These are phyloP conservation scores for Ophiostoma ips DNA, from an alignment of 2,329 filamentous ascomycete genomes.

Conservation along the genomic window DNA sequence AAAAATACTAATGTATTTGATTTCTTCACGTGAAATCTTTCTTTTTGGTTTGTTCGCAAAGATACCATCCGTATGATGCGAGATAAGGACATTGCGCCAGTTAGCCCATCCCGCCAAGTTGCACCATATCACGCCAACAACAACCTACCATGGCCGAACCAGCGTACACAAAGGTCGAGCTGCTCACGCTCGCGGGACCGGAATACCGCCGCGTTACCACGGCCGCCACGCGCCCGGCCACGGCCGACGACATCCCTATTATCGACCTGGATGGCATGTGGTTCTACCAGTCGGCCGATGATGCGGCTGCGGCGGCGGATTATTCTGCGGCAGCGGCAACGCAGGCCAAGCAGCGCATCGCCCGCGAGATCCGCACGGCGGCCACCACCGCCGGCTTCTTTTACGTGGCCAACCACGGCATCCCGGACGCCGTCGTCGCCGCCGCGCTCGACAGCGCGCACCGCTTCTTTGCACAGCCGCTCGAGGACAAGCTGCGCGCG, in stretches of 20 bases:
- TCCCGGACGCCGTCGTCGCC: slow-evolving; percentile 10
- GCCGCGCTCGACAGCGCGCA: slow-evolving; percentile 7
- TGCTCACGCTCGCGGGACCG: slow-evolving; percentile 22
- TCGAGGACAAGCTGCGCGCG: slow-evolving; percentile 14
- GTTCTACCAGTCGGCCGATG: slow-evolving; percentile 17
- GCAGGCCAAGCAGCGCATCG: slow-evolving; percentile 19
- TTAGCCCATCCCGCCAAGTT: not conserved
- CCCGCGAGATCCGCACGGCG: slow-evolving; percentile 23
- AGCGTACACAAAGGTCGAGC: slow-evolving; percentile 11
- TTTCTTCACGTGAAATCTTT: not conserved
- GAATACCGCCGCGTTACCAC: slow-evolving; percentile 23
- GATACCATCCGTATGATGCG: no score
- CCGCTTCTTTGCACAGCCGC: slow-evolving; percentile 14
- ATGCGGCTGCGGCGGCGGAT: slow-evolving; percentile 8
- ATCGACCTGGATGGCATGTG: slow-evolving; percentile 33
- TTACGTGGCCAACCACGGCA: slow-evolving; percentile 16
- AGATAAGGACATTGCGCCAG: not conserved
- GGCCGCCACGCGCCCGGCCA: slow-evolving; percentile 24
- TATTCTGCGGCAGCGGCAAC: not conserved
- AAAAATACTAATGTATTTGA: no score
- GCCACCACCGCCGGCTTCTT: slow-evolving; percentile 15
- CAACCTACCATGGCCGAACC: not conserved
- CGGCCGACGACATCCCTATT: slow-evolving; percentile 34
- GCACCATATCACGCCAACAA: not conserved
- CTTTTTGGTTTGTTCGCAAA: not conserved